Evolutionary conservation across 148 eudicot species (phyloP), one percentile per base, ranked within the genome.

Genomic region (Amaranthus hypochondriacus): DNA sequence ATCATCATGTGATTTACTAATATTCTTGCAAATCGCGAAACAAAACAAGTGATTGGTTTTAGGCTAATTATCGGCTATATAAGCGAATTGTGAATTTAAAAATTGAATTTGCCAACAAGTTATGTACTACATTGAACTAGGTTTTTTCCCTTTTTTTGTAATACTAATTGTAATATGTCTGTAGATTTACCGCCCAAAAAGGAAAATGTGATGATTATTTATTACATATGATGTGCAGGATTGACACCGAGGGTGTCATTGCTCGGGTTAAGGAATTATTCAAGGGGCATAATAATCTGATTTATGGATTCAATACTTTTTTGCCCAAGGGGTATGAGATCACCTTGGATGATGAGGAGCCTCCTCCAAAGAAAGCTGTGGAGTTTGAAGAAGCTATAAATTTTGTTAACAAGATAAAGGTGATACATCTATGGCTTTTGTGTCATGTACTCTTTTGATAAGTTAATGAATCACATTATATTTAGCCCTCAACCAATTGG

Each of bases 401-500:
- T 79, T 95, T 95, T 81, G 99, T 95, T n/a, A 95, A 95, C 87
- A 95, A 95, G 83, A 92, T 95, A 80, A 95, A 95, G 99, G 99
- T 92, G 74, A 74, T 47, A 1, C 59, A 21, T 39, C 44, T 56
- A 52, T 42, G 43, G 63, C 7, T 66, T 49, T 49, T 48, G 70
- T 52, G 28, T 39, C 39, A 28, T 28, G 39, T 28, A 28, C 2
- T 0, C 39, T 28, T 28, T 28, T 28, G 39, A 28, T 28, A 28
- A 28, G 39, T 28, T 28, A 28, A 28, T 28, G 39, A 28, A 28
- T 28, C 39, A 28, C 39, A 28, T 28, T 28, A 28, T 28, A 28
- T 28, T 28, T 28, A 28, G 39, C 39, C 39, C 39, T 28, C 39
- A 28, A 28, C 39, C 39, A 28, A 28, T 28, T 28, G 18, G 18